Evolutionary conservation across 805 yeast genomes (phyloP).

Genomic region (Starmerella bombicola): DNA sequence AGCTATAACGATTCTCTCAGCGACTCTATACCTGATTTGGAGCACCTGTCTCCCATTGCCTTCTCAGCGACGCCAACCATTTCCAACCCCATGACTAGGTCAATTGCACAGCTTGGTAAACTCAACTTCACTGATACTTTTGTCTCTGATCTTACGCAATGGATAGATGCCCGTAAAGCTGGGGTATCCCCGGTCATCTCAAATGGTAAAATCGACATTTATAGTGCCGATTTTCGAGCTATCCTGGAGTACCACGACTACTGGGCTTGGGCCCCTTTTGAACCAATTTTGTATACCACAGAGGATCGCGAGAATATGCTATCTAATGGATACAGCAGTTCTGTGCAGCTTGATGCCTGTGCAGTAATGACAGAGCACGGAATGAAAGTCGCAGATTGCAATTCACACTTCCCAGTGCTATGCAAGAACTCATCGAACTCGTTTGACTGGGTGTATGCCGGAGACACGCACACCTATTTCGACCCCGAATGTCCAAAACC

Average conservation of each 20-base stretch:
- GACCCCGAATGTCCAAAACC: slow-evolving; percentile 29
- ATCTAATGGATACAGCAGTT: slow-evolving; percentile 4
- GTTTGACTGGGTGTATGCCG: slow-evolving; percentile 31
- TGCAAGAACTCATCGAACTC: slow-evolving; percentile 39
- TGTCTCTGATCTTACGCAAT: not conserved
- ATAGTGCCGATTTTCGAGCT: slow-evolving; percentile 9
- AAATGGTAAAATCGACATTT: slow-evolving; percentile 24
- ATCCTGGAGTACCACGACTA: slow-evolving; percentile 26
- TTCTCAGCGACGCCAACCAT: slow-evolving; percentile 9
- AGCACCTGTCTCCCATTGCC: slow-evolving; percentile 3
- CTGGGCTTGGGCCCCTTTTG: slow-evolving; percentile 66
- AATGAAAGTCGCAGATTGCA: slow-evolving; percentile 61
- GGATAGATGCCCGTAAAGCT: slow-evolving; percentile 30
- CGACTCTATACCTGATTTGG: not conserved
- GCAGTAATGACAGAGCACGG: slow-evolving; percentile 36
- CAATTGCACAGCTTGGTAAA: slow-evolving; percentile 6
- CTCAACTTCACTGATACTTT: slow-evolving; percentile 15
- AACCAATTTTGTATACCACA: slow-evolving; percentile 35
- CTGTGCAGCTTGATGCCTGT: slow-evolving; percentile 30
- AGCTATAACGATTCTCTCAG: not conserved
- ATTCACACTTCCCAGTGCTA: slow-evolving; percentile 37
- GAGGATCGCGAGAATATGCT: slow-evolving; percentile 16
- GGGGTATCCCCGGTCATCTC: slow-evolving; percentile 60
- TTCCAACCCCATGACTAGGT: slow-evolving; percentile 1
- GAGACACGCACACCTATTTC: slow-evolving; percentile 28